Percentiles rank a stretch among this genome's conserved stretches.
Evolutionary conservation across 1,284 basidiomycete genomes (phyloP).

Genomic region (Naganishia sp.): DNA sequence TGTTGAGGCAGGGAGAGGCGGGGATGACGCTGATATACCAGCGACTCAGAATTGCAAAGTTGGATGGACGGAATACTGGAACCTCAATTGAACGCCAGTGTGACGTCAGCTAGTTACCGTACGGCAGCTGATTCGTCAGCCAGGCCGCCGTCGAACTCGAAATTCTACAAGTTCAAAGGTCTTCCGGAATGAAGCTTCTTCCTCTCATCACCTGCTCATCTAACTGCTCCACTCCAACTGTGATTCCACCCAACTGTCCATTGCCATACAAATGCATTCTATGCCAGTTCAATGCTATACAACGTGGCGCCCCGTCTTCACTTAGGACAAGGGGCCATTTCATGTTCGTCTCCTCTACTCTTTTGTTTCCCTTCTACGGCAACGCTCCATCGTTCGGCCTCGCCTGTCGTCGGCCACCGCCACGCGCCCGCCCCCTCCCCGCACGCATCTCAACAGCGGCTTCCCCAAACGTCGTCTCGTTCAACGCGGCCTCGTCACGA

Average conservation of each 20-base stretch:
- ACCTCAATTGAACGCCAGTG: neutral
- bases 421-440: slow-evolving; percentile 2
- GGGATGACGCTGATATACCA: too few species aligned
- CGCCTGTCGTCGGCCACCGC: neutral
- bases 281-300: slow-evolving; percentile 1
- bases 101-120: neutral
- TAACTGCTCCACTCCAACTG: too few species aligned
- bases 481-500: slow-evolving; percentile 26
- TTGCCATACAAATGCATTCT: slow-evolving; percentile 2
- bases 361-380: neutral
- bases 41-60: too few species aligned
- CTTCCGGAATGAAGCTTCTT: too few species aligned
- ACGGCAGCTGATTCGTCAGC: neutral
- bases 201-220: too few species aligned
- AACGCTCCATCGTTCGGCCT: neutral
- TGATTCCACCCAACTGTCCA: too few species aligned
- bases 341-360: neutral
- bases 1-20: too few species aligned
- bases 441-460: neutral
- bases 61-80: neutral
- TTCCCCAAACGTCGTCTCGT: slow-evolving; percentile 30
- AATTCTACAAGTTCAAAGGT: too few species aligned
- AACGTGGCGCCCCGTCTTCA: slow-evolving; percentile 17
- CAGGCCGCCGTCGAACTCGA: too few species aligned
- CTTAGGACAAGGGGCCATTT: slow-evolving; percentile 12